These are phyloP conservation scores for Thymus quinquecostatus DNA, from an alignment of 257 asterid genomes.

Conservation along the genomic window DNA sequence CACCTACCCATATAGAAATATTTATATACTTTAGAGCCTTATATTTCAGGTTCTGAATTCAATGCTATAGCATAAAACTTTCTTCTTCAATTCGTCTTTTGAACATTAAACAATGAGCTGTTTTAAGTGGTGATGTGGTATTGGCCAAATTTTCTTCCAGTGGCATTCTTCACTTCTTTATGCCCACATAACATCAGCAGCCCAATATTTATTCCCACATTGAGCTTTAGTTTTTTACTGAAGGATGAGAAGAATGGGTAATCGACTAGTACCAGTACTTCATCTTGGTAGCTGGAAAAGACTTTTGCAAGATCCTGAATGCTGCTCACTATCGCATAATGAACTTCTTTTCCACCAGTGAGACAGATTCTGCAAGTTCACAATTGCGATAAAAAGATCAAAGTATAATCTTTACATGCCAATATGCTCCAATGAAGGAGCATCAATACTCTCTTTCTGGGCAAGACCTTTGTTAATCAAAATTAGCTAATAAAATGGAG, in stretches of 20 bases:
- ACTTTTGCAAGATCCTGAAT: constrained; percentile 93
- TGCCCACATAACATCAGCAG: not conserved
- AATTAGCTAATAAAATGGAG: constrained; percentile 24
- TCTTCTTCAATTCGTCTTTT: constrained; percentile 1
- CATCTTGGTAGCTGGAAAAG: constrained; percentile 82
- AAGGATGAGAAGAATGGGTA: constrained; percentile 18
- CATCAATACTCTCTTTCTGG: not conserved
- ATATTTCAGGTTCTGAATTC: constrained; percentile 23
- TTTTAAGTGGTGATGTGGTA: not conserved
- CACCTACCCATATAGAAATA: not conserved
- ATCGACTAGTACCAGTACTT: constrained; percentile 75
- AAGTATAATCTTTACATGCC: no score
- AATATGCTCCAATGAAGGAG: no score
- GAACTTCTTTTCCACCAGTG: constrained; percentile 91
- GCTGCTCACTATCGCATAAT: constrained; percentile 92
- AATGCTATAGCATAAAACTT: constrained; percentile 17
- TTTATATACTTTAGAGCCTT: constrained; percentile 35
- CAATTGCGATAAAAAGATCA: not conserved
- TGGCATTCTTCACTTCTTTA: no score
- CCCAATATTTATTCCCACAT: constrained; percentile 22
- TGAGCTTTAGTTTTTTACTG: not conserved
- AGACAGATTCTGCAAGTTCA: constrained; percentile 77
- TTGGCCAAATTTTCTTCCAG: constrained; percentile 3
- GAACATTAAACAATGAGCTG: constrained; percentile 6
- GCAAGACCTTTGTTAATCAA: constrained; percentile 8